Evolutionary conservation across 2,329 filamentous ascomycete species (phyloP).

Genomic region (Microcyclospora pomicola): DNA sequence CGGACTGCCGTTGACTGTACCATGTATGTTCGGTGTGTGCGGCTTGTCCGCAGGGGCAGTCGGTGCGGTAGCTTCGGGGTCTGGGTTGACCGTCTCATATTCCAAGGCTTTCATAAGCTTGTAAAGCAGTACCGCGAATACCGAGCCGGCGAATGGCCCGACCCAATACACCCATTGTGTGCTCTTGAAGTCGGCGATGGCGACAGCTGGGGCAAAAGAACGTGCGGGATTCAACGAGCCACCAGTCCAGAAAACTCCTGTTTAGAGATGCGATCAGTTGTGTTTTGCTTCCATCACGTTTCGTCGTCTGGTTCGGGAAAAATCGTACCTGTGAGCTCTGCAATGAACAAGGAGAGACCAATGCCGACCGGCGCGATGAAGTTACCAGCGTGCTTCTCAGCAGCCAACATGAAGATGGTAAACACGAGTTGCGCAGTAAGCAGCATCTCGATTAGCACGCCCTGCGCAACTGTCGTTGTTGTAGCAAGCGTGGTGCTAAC

Average conservation of each 20-base stretch:
- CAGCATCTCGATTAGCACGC: constrained; percentile 54
- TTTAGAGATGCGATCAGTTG: neutral
- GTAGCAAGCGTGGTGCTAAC: constrained; percentile 44
- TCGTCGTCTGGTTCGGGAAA: too few species aligned
- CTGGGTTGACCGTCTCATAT: constrained; percentile 14
- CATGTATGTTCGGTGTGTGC: too few species aligned
- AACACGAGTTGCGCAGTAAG: constrained; percentile 50
- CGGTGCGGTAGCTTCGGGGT: too few species aligned
- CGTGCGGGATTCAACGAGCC: constrained; percentile 30
- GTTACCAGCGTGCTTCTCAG: constrained; percentile 56
- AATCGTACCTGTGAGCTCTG: constrained; percentile 33
- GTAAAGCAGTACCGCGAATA: constrained; percentile 15
- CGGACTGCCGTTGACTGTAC: too few species aligned
- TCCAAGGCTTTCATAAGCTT: constrained; percentile 14
- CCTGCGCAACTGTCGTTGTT: constrained; percentile 40
- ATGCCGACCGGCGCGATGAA: constrained; percentile 60
- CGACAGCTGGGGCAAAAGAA: constrained; percentile 28
- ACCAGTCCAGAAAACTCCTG: constrained; percentile 29
- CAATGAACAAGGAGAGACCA: constrained; percentile 55
- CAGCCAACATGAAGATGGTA: constrained; percentile 55
- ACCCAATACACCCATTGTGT: constrained; percentile 33
- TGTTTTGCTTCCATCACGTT: too few species aligned
- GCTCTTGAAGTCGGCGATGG: constrained; percentile 22
- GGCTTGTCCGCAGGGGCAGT: too few species aligned
- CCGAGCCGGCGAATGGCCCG: constrained; percentile 5